Percentiles rank a stretch among this genome's conserved stretches.
These are phyloP conservation scores for Styphnolobium japonicum DNA, from an alignment of 306 rosid species.

Conservation along the genomic window DNA sequence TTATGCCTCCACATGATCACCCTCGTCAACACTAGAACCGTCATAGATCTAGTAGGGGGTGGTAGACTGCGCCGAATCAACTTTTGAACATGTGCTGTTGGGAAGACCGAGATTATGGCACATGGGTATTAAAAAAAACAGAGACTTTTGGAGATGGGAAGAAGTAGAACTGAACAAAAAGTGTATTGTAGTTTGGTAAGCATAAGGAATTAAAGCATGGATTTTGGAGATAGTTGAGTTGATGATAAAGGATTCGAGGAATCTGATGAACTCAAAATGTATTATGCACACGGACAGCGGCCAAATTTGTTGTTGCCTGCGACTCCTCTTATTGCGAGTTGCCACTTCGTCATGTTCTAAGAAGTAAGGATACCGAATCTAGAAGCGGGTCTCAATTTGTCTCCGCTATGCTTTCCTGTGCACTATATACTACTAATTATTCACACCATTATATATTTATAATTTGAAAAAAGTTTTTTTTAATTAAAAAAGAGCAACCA, in stretches of 20 bases:
- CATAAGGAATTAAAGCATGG: neutral
- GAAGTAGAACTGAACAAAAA: neutral
- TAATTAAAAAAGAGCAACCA: too few species aligned
- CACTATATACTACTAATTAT: too few species aligned
- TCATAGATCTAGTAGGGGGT: constrained; percentile 35
- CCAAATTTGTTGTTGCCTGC: neutral
- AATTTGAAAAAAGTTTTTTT: too few species aligned
- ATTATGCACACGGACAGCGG: neutral
- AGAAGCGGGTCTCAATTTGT: neutral
- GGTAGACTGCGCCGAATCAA: constrained; percentile 11
- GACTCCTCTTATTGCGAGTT: neutral
- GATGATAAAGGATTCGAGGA: neutral
- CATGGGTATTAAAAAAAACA: constrained; percentile 25
- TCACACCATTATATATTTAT: too few species aligned
- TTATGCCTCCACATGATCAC: constrained; percentile 7
- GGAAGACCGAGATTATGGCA: neutral
- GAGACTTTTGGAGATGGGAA: neutral
- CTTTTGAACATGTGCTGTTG: constrained; percentile 14
- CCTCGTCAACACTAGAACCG: neutral
- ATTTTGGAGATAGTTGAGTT: constrained; percentile 8
- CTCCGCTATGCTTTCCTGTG: neutral
- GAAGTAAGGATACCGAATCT: neutral
- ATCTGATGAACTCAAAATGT: neutral
- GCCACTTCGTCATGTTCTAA: neutral
- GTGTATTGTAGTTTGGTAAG: too few species aligned